phyloP scores from a whole-genome alignment of 805 yeast species.

The Cephaloascus albidus region DNA sequence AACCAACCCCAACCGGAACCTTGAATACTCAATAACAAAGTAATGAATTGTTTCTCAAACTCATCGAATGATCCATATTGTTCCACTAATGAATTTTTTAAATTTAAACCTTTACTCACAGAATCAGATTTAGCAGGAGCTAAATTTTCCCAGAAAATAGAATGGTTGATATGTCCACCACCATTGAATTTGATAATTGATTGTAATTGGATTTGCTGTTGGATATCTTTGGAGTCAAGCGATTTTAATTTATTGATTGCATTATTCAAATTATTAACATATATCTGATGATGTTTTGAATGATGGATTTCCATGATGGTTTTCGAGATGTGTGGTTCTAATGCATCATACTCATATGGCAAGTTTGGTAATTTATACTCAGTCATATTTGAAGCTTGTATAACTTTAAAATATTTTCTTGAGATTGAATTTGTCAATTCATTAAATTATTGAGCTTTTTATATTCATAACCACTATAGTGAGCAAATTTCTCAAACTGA shows the following conservation, averaged over 20 bases:
- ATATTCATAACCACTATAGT: neutral
- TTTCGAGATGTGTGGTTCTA: slow-evolving; percentile 37
- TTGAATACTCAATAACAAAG: slow-evolving; percentile 37
- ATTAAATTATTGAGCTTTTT: no score
- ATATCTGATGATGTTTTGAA: slow-evolving; percentile 41
- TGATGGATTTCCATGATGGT: slow-evolving; percentile 38
- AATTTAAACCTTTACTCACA: slow-evolving; percentile 23
- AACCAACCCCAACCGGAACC: slow-evolving; percentile 48
- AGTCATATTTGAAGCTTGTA: no score
- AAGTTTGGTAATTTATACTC: slow-evolving; percentile 25
- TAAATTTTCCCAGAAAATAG: slow-evolving; percentile 39
- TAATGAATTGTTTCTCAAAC: slow-evolving; percentile 29
- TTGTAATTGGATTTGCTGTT: slow-evolving; percentile 30
- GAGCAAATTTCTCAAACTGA: neutral
- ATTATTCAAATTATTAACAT: slow-evolving; percentile 35
- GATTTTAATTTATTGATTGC: slow-evolving; percentile 31
- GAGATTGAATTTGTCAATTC: no score
- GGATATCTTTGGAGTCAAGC: slow-evolving; percentile 27
- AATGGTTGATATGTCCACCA: slow-evolving; percentile 42
- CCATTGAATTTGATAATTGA: slow-evolving; percentile 39
- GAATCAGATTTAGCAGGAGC: slow-evolving; percentile 19
- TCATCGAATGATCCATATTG: slow-evolving; percentile 37
- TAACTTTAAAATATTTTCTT: no score
- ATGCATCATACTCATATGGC: slow-evolving; percentile 36
- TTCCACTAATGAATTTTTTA: slow-evolving; percentile 24